These are phyloP conservation scores for Melampsora americana DNA, from an alignment of 1,284 basidiomycete species.

Conservation along the genomic window DNA sequence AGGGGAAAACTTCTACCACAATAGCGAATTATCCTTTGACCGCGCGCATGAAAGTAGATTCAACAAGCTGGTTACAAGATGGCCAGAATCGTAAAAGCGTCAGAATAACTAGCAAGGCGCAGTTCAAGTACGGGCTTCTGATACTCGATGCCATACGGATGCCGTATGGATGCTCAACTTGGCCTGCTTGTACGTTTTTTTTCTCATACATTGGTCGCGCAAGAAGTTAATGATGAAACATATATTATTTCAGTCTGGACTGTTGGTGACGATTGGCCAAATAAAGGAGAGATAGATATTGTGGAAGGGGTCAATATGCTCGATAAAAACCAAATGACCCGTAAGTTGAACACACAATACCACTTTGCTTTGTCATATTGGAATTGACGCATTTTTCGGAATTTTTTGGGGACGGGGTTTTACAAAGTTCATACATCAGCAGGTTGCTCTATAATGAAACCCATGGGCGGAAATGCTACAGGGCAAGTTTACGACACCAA, in stretches of 20 bases:
- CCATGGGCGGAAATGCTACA: slow-evolving; percentile 54
- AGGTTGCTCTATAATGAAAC: slow-evolving; percentile 62
- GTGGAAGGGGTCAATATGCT: slow-evolving; percentile 59
- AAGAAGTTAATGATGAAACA: not conserved
- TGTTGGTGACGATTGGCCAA: slow-evolving; percentile 68
- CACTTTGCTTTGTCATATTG: no score
- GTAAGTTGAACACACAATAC: not conserved
- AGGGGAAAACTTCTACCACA: not conserved
- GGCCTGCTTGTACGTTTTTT: slow-evolving; percentile 64
- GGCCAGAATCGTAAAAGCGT: slow-evolving; percentile 57
- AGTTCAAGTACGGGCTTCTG: slow-evolving; percentile 68
- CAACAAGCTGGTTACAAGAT: slow-evolving; percentile 23
- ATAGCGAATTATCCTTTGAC: slow-evolving; percentile 4
- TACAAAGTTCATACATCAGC: slow-evolving; percentile 61
- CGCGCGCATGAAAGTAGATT: slow-evolving; percentile 40
- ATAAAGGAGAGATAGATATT: slow-evolving; percentile 70
- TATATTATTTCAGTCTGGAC: slow-evolving; percentile 55
- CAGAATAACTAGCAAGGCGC: slow-evolving; percentile 67
- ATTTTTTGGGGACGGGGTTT: no score
- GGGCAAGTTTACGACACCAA: slow-evolving; percentile 14
- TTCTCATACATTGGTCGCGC: not conserved
- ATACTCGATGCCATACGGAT: slow-evolving; percentile 72
- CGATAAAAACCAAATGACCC: slow-evolving; percentile 65
- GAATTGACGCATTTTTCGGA: no score
- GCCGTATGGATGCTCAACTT: slow-evolving; percentile 74